Evolutionary conservation across 257 asterid species (phyloP).

Genomic region (Solanum infundibuliforme): DNA sequence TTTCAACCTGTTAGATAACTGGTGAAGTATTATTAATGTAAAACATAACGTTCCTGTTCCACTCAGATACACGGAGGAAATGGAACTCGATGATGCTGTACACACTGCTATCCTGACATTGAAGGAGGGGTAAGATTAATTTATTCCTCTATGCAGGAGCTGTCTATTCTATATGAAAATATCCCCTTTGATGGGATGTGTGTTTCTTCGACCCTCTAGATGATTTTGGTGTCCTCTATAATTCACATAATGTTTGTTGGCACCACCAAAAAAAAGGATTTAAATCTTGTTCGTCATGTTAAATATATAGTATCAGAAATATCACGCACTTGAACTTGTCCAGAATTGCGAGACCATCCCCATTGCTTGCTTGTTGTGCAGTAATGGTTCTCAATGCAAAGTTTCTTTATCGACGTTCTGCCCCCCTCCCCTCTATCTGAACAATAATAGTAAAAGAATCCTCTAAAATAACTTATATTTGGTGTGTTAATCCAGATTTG

Average conservation of each 20-base stretch:
- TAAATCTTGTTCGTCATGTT: background rate
- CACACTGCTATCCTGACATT: constrained; percentile 97
- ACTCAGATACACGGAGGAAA: constrained; percentile 85
- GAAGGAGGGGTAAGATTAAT: constrained; percentile 78
- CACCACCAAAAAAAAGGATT: background rate
- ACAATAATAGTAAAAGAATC: no score
- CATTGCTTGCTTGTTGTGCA: background rate
- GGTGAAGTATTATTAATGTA: background rate
- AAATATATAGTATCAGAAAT: background rate
- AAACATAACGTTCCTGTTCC: background rate
- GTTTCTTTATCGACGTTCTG: background rate
- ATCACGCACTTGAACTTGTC: background rate
- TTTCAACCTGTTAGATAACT: background rate
- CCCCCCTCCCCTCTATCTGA: no score
- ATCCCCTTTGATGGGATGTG: background rate
- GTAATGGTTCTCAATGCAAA: background rate
- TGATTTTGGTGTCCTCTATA: background rate
- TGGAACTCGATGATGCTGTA: constrained; percentile 99
- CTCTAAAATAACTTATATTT: background rate
- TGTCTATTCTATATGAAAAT: background rate
- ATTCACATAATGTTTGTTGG: background rate
- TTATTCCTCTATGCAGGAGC: background rate
- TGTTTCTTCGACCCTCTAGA: background rate
- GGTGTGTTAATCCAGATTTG: constrained; percentile 47
- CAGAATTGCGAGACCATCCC: background rate